Base-by-base conservation (phyloP, 805 yeast genomes). In the Suhomyces kilbournensis region DNA sequence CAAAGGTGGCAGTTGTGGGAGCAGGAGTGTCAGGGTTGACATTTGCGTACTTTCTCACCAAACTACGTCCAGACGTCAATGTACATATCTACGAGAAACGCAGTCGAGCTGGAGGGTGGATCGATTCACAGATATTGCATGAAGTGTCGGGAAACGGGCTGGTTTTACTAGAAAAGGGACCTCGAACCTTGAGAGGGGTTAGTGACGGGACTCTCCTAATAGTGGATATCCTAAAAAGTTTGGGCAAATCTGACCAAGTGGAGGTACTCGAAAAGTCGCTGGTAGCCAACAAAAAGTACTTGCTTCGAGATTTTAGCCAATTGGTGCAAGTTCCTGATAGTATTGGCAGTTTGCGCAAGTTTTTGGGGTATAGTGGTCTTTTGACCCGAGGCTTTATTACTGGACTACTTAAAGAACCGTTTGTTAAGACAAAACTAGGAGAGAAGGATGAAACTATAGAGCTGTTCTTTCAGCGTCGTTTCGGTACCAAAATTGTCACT, bases 11-110 rank as follows among this genome's bases (percentile, higher is more conserved):
- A 0, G 88, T 92, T 0, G 63, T 91, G 1, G 99, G 99, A 0
- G 86, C 88, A 0, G 99, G 99, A 0, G 80, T 93, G 2, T 87
- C 97, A 0, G 97, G 97, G 0, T 73, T 94, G 3, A 74, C 90
- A 2, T 88, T 80, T 62, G 81, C 87, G 1, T 87, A 85, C 60
- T 88, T 86, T 61, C 72, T 91, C 12, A 74, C 78, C 34, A 80
- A 79, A 50, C 66, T 90, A n/a, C 75, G 96, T 48, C 97, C 97
- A 0, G 97, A 91, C 65, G 60, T 89, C 17, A 68, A 71, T 3
- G 77, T 93, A 44, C 80, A 81, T 1, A 62, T 93, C 0, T 80
- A 78, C 53, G 98, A 93, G 56, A 64, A 77, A 15, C 56, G 75
- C 1, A 50, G 61, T 0, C 70, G 82, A 39, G 68, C 82, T 4